Evolutionary conservation across 306 rosid species (phyloP).

Genomic region (Vigna nakashimae): DNA sequence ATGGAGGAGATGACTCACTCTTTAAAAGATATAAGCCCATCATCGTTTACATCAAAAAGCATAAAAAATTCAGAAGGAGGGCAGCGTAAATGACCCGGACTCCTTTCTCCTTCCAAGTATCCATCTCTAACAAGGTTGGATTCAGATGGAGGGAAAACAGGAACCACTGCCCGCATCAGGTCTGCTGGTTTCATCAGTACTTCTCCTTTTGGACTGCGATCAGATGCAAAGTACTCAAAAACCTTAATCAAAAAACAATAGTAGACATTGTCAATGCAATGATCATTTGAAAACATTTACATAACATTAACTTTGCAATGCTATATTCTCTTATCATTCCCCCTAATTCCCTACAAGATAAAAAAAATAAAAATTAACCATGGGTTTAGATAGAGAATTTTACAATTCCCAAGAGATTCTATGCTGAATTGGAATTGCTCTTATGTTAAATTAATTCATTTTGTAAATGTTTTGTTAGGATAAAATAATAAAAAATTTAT

Average conservation of each 20-base stretch:
- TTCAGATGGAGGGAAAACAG: conserved; percentile 98
- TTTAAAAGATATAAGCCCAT: conserved; percentile 80
- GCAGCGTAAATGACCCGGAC: conserved; percentile 78
- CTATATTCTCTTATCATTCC: background rate
- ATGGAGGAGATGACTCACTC: conserved; percentile 62
- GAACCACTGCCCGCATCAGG: conserved; percentile 93
- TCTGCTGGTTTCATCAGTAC: conserved; percentile 81
- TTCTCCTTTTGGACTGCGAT: conserved; percentile 70
- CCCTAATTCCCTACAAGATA: background rate
- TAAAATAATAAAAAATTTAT: too few species aligned
- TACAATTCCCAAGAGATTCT: too few species aligned
- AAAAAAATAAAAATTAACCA: too few species aligned
- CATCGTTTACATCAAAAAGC: conserved; percentile 87
- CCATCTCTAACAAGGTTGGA: conserved; percentile 94
- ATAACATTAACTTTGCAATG: background rate
- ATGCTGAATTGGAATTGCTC: too few species aligned
- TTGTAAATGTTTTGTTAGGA: too few species aligned
- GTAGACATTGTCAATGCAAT: conserved; percentile 40
- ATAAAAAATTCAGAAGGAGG: conserved; percentile 75
- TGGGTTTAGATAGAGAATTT: too few species aligned
- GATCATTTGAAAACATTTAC: conserved; percentile 7
- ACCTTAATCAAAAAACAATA: conserved; percentile 61
- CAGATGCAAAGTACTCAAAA: conserved; percentile 91
- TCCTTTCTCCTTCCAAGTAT: conserved; percentile 84
- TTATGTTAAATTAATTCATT: too few species aligned